These are phyloP conservation scores for Barnettozyma salicaria DNA, from an alignment of 805 yeast genomes.

Conservation along the genomic window DNA sequence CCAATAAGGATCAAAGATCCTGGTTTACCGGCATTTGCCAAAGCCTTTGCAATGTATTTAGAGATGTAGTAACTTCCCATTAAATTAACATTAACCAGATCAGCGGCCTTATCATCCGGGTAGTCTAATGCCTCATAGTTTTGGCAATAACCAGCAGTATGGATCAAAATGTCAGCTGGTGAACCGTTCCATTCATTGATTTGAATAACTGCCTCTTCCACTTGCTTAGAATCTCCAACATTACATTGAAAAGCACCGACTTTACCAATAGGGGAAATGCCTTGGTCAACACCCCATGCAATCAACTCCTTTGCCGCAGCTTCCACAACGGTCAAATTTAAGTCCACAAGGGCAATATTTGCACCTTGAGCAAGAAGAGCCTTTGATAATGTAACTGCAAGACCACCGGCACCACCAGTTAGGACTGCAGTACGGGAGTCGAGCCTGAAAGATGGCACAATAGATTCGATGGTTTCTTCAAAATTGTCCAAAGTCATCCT, in stretches of 20 bases:
- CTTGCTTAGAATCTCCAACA: conserved; percentile 57
- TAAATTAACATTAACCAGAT: conserved; percentile 62
- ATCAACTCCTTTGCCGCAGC: conserved; percentile 45
- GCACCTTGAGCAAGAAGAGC: conserved; percentile 75
- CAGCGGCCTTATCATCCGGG: conserved; percentile 65
- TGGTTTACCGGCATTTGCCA: conserved; percentile 45
- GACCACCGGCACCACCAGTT: conserved; percentile 81
- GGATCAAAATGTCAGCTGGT: conserved; percentile 59
- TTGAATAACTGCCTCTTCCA: conserved; percentile 47
- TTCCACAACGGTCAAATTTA: conserved; percentile 53
- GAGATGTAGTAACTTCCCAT: conserved; percentile 70
- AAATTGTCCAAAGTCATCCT: conserved; percentile 15
- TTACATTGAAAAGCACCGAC: conserved; percentile 68
- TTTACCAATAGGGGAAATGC: conserved; percentile 28
- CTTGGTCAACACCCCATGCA: conserved; percentile 41
- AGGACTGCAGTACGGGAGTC: conserved; percentile 67
- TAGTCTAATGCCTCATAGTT: conserved; percentile 73
- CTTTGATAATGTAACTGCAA: conserved; percentile 57
- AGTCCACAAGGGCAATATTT: conserved; percentile 65
- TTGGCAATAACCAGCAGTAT: conserved; percentile 84
- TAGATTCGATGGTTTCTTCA: conserved; percentile 19
- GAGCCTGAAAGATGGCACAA: conserved; percentile 56
- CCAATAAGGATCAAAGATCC: conserved; percentile 67
- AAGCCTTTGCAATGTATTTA: conserved; percentile 66
- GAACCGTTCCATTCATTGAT: conserved; percentile 54